Conservation (phyloP, 1,139 yeast species). For the Keqinozyma sinolaborantium region DNA sequence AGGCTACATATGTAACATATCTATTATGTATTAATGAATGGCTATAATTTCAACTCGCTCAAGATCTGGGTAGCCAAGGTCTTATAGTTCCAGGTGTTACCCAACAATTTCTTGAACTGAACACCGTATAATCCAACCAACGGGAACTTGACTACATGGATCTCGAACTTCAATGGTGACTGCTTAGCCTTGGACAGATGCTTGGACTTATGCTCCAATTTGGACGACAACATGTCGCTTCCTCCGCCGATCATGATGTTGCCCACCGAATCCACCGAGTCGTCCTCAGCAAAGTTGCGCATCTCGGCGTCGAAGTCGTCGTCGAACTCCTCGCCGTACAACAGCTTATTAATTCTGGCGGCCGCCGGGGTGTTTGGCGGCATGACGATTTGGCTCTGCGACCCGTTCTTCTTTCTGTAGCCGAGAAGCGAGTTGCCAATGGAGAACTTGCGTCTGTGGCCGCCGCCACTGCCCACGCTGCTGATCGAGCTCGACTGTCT, state of each 20-base stretch:
- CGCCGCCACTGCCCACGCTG: slow-evolving; percentile 17
- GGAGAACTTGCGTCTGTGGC: slow-evolving; percentile 62
- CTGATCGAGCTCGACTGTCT: slow-evolving; percentile 19
- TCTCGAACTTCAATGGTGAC: slow-evolving; percentile 79
- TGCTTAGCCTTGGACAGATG: slow-evolving; percentile 18
- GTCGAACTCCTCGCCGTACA: slow-evolving; percentile 37
- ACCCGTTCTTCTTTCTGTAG: slow-evolving; percentile 47
- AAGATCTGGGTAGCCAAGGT: slow-evolving; percentile 87
- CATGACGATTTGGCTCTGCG: slow-evolving; percentile 39
- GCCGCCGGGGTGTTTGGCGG: slow-evolving; percentile 53
- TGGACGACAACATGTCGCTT: slow-evolving; percentile 65
- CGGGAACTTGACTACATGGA: slow-evolving; percentile 90
- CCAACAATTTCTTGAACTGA: slow-evolving; percentile 88
- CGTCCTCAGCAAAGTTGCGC: slow-evolving; percentile 36
- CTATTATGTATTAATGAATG: slow-evolving; percentile 1
- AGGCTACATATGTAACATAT: too few relatives aligned
- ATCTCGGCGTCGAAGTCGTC: slow-evolving; percentile 22
- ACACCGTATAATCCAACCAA: slow-evolving; percentile 89
- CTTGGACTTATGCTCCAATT: slow-evolving; percentile 49
- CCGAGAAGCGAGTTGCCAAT: slow-evolving; percentile 52
- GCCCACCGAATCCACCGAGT: slow-evolving; percentile 62
- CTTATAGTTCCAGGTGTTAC: slow-evolving; percentile 95
- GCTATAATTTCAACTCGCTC: slow-evolving; percentile 65
- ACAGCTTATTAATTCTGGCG: slow-evolving; percentile 34
- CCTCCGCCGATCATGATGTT: slow-evolving; percentile 50